Conservation (phyloP, 2,329 filamentous ascomycete genomes). For the Ascochyta clinopodiicola region DNA sequence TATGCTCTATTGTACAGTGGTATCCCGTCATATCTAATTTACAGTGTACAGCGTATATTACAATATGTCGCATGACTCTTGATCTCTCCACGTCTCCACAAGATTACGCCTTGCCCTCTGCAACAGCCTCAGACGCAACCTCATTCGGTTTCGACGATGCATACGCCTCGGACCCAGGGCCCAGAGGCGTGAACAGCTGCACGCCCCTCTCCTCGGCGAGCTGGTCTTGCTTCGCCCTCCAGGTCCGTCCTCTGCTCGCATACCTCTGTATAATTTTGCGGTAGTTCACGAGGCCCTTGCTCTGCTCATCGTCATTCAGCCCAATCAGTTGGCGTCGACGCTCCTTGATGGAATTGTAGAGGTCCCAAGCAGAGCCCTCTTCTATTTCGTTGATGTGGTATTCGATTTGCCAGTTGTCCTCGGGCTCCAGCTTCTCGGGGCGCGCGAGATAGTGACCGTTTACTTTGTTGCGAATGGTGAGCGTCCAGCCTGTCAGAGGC, state of each 20-base stretch:
- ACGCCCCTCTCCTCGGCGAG: constrained; percentile 56
- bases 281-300: constrained; percentile 52
- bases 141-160: neutral
- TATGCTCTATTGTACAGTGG: neutral
- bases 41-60: constrained; percentile 3
- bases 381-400: constrained; percentile 72
- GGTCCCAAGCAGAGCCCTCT: constrained; percentile 16
- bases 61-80: constrained; percentile 2
- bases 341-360: constrained; percentile 54
- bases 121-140: neutral
- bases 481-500: constrained; percentile 70
- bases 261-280: constrained; percentile 52
- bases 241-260: constrained; percentile 64
- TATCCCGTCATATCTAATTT: constrained; percentile 5
- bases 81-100: neutral
- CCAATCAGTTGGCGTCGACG: constrained; percentile 58
- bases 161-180: constrained; percentile 33
- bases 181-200: constrained; percentile 42
- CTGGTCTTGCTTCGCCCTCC: constrained; percentile 63
- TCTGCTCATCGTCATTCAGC: constrained; percentile 52
- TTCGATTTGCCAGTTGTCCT: constrained; percentile 73
- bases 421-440: constrained; percentile 57
- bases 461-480: constrained; percentile 75
- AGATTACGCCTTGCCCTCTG: neutral
- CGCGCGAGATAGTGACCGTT: constrained; percentile 69